Evolutionary conservation across 768 basidiomycete genomes (phyloP).

Genomic region (Kwoniella heveanensis): DNA sequence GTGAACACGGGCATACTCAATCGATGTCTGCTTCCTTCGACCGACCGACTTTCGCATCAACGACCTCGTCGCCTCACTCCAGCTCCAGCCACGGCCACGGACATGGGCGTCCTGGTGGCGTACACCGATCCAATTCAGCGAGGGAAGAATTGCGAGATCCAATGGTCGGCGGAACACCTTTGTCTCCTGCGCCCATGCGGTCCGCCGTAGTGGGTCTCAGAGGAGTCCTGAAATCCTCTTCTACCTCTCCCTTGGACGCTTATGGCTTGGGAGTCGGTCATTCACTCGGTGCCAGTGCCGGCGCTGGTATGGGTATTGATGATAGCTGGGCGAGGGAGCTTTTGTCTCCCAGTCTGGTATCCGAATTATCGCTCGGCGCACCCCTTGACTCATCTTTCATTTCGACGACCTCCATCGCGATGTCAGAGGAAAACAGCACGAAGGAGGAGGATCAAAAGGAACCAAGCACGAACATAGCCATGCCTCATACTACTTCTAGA

Average conservation of each 20-base stretch:
- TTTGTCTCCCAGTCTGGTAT: not conserved
- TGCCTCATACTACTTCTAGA: not conserved
- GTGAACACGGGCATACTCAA: not conserved
- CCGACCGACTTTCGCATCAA: not conserved
- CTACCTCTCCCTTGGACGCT: not conserved
- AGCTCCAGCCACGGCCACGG: not conserved
- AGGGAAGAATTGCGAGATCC: constrained; percentile 5
- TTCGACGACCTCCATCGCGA: not conserved
- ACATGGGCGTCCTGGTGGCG: not conserved
- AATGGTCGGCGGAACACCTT: not conserved
- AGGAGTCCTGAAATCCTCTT: constrained; percentile 12
- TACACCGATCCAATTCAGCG: constrained; percentile 8
- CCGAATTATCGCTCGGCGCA: not conserved
- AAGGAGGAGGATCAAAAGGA: too few species aligned
- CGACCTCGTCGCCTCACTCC: not conserved
- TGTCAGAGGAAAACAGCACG: not conserved
- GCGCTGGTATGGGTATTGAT: not conserved
- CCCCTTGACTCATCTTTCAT: not conserved
- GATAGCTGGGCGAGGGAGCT: not conserved
- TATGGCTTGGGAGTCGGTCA: not conserved
- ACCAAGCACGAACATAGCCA: not conserved
- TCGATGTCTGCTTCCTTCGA: not conserved
- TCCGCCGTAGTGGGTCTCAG: constrained; percentile 7
- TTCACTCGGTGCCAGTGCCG: not conserved
- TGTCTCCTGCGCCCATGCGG: constrained; percentile 6